phyloP scores from a whole-genome alignment of 2,329 filamentous ascomycete species.

The Colletotrichum zoysiae region DNA sequence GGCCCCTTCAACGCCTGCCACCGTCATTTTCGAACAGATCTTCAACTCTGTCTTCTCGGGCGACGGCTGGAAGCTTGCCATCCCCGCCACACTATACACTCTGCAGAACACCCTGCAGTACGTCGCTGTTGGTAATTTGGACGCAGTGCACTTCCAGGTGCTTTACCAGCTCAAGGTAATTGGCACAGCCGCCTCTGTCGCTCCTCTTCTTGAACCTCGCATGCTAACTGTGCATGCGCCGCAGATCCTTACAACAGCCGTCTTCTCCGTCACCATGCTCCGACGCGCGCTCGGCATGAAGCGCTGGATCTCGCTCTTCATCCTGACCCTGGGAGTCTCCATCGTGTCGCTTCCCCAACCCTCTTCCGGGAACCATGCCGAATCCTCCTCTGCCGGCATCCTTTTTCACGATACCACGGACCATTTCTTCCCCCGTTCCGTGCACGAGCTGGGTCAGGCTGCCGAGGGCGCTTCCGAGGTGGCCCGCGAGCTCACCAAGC shows the following conservation, averaged over 20 bases:
- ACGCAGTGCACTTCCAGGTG: constrained; percentile 93
- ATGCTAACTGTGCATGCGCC: neutral
- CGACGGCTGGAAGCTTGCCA: constrained; percentile 94
- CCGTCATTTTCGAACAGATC: constrained; percentile 83
- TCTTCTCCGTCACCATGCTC: constrained; percentile 87
- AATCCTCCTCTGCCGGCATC: constrained; percentile 67
- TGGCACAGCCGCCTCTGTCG: constrained; percentile 2
- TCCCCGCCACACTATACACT: constrained; percentile 90
- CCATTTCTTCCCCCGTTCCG: constrained; percentile 81
- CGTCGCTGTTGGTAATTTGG: constrained; percentile 88
- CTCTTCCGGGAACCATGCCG: constrained; percentile 54
- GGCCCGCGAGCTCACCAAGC: constrained; percentile 63
- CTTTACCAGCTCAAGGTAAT: constrained; percentile 90
- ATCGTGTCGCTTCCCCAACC: constrained; percentile 80
- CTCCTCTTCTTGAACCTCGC: neutral
- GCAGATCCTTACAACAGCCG: constrained; percentile 85
- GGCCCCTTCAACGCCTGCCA: constrained; percentile 83
- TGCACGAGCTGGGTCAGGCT: constrained; percentile 78
- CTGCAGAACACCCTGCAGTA: constrained; percentile 96
- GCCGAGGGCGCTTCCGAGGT: constrained; percentile 59
- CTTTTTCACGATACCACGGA: constrained; percentile 73
- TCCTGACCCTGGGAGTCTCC: constrained; percentile 85
- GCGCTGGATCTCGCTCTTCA: constrained; percentile 83
- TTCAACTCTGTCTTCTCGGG: constrained; percentile 85
- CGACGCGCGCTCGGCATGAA: constrained; percentile 76